These are phyloP conservation scores for Cyberlindnera euphorbiae DNA, from an alignment of 805 yeast genomes.

Conservation along the genomic window DNA sequence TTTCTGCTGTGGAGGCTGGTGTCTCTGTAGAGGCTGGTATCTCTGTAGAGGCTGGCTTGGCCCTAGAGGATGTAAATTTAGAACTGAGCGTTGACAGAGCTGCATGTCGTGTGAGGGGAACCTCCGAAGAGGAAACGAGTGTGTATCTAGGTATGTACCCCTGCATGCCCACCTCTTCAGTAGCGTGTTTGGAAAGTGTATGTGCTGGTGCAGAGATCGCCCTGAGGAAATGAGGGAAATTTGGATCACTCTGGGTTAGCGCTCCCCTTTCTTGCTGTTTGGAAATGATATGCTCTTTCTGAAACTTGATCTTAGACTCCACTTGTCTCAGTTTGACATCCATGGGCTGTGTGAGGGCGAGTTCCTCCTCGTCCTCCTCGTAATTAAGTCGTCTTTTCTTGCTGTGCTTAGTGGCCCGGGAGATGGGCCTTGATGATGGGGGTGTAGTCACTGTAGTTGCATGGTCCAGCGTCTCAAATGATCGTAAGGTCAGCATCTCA, in stretches of 20 bases:
- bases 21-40: too few relatives aligned
- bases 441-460: too few relatives aligned
- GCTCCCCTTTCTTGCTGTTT: constrained; percentile 5
- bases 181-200: constrained; percentile 1
- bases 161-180: background rate
- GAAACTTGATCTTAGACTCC: constrained; percentile 19
- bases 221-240: too few relatives aligned
- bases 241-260: too few relatives aligned
- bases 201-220: constrained; percentile 1
- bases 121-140: constrained; percentile 1
- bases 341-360: constrained; percentile 1
- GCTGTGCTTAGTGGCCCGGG: background rate
- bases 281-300: constrained; percentile 4
- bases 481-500: background rate
- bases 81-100: constrained; percentile 8
- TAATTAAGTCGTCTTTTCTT: constrained; percentile 24
- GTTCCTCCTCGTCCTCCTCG: constrained; percentile 43
- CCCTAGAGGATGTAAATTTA: background rate
- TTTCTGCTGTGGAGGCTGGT: too few relatives aligned
- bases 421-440: too few relatives aligned
- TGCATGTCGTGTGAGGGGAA: constrained; percentile 7
- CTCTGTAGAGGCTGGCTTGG: background rate
- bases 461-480: too few relatives aligned
- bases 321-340: constrained; percentile 14
- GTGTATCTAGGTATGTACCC: constrained; percentile 2